These are phyloP conservation scores for Oxytropis ochrocephala DNA, from an alignment of 306 rosid species.

Conservation along the genomic window DNA sequence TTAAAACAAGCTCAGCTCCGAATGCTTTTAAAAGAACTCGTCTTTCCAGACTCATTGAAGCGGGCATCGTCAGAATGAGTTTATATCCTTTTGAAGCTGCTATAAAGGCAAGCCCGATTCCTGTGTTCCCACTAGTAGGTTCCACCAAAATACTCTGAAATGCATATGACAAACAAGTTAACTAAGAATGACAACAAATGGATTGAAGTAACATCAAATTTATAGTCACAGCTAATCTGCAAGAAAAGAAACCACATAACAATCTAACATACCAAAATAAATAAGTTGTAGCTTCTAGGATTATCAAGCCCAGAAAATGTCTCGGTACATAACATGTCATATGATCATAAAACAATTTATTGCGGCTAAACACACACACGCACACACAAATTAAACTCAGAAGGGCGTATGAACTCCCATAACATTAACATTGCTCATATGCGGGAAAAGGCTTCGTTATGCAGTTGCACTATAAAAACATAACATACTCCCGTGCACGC, in stretches of 20 bases:
- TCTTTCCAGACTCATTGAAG: slow-evolving; percentile 98
- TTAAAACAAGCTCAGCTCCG: slow-evolving; percentile 94
- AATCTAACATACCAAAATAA: not conserved
- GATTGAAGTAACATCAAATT: slow-evolving; percentile 10
- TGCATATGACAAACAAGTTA: slow-evolving; percentile 19
- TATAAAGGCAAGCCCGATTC: slow-evolving; percentile 96
- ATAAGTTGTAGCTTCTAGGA: slow-evolving; percentile 10
- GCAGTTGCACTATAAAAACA: not conserved
- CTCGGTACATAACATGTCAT: not conserved
- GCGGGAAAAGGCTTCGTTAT: not conserved
- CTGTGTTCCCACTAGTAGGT: slow-evolving; percentile 98
- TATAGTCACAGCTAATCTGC: slow-evolving; percentile 3
- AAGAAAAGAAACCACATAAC: slow-evolving; percentile 7
- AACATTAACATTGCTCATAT: not conserved
- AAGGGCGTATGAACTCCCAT: slow-evolving; percentile 6
- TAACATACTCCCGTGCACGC: not conserved
- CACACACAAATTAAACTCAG: not conserved
- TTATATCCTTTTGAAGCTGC: slow-evolving; percentile 97
- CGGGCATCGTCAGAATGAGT: slow-evolving; percentile 93
- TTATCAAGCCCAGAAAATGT: slow-evolving; percentile 16
- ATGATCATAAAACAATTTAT: not conserved
- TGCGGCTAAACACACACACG: not conserved
- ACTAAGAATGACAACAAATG: slow-evolving; percentile 3
- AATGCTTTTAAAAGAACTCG: slow-evolving; percentile 93
- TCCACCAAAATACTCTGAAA: slow-evolving; percentile 87